A percentile compares a stretch with the other conserved stretches of the same genome.
Conservation (phyloP, 108 stramenopile genomes). For the Mediolabrus comicus region DNA sequence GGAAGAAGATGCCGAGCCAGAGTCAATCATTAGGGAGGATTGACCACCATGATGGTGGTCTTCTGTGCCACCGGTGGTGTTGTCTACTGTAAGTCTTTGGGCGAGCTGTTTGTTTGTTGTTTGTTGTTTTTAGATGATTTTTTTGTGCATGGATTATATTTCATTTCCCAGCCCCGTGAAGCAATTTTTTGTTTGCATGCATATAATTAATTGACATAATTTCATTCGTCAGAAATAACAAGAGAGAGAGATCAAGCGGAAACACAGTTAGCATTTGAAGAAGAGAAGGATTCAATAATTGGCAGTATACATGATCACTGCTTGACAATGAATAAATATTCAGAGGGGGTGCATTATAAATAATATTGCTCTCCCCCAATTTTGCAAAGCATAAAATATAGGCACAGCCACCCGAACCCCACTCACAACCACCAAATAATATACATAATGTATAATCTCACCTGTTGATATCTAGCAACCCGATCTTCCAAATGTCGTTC, state of each 20-base stretch:
- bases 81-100: slow-evolving; percentile 29
- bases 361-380: no score
- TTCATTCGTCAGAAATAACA: no score
- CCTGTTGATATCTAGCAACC: slow-evolving; percentile 82
- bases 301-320: no score
- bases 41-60: slow-evolving; percentile 2
- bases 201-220: no score
- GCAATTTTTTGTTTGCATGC: no score
- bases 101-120: slow-evolving; percentile 20
- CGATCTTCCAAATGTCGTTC: slow-evolving; percentile 81
- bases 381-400: neutral
- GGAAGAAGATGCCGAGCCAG: slow-evolving; percentile 41
- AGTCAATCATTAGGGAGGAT: slow-evolving; percentile 53
- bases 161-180: no score
- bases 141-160: neutral
- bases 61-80: neutral
- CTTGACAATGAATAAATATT: no score
- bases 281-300: no score
- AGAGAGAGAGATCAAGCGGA: no score
- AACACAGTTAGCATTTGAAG: no score
- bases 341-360: no score
- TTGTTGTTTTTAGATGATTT: neutral
- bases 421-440: neutral
- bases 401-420: neutral
- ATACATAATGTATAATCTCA: slow-evolving; percentile 10